Evolutionary conservation across 805 yeast genomes (phyloP), one percentile per base, ranked within the genome.

Genomic region (Yamadazyma endophytica): DNA sequence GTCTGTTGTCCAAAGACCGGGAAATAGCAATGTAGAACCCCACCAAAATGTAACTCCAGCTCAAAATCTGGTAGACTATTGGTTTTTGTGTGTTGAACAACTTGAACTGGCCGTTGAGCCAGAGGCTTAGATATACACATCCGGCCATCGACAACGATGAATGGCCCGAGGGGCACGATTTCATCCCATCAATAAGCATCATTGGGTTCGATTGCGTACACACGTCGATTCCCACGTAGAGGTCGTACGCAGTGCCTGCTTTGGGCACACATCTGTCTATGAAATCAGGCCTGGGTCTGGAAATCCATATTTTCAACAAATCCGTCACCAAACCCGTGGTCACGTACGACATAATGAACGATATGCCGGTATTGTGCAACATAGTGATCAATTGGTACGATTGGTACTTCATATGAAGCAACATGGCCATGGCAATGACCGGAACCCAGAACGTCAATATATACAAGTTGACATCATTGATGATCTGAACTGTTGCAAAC

Each of bases 271-370:
- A 66, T 26, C 72, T 49, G 23, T 56, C 56, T 29, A 66, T 42
- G 40, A 66, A 66, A 35, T 66, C 72, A 4, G 72, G 72, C 33
- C 72, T 44, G 21, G 63, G 70, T 35, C 66, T 49, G 4, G 65
- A 67, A 17, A 56, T 65, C 61, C 56, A 61, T 31, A 50, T 50
- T 43, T 62, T 64, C 39, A 61, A 46, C 19, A 59, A 46, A 43
- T 58, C 73, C 31, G 64, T 66, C 29, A 55, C 28, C 21, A 52
- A 57, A 14, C 56, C 57, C 17, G 61, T 49, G 14, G 56, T 25
- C 14, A 49, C 39, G 14, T 55, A 52, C 13, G 58, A 45, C 15
- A 58, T 35, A 38, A 54, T 44, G 21, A 58, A 49, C 4, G 63
- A 66, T 29, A 59, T 47, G 9, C 46, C 36, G 12, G 61, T 52